Base-by-base conservation (phyloP, 306 rosid species). In the Potentilla sterilis region DNA sequence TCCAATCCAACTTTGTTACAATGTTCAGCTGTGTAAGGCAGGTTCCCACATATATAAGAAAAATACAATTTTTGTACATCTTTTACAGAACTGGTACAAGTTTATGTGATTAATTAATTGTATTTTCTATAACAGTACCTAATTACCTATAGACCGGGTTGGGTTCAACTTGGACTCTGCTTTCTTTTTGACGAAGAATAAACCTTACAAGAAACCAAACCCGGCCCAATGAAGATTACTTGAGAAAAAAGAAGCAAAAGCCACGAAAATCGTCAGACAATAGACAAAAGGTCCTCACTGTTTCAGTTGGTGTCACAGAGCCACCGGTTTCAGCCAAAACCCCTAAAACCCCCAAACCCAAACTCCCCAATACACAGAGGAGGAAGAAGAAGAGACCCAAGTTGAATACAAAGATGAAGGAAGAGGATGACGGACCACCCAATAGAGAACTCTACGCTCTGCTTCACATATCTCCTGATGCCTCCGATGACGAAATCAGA, bases 401-500 rank as follows among this genome's bases (percentile, higher is more conserved):
- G 52, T 14, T 3, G 19, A 47, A 14, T 37, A 49, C 16, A 52
- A 57, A 67, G 81, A 89, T 87, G 95, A 84, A 75, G 59, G 93
- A 87, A 57, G 92, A 54, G 12, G 76, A 63, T 13, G 90, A 84
- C 63, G 88, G 87, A 35, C 90, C 89, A 8, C 89, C 88, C 43
- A 89, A 88, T 41, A 82, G 84, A 79, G 93, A 86, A 81, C 96
- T 95, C 64, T 95, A 95, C 80, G 99, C 99, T 1, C 83, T 95
- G 38, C 82, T 95, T 43, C 86, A 95, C 81, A 54, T 95, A 71
- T 89, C 99, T 4, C 96, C 99, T 1, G 97, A 95, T 69, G 93
- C 99, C 61, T 89, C 97, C 78, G 99, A 92, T 65, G 99, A 95
- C 78, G 99, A 95, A 86, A 90, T 95, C 81, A 94, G 97, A 67